These are phyloP conservation scores for Posidonia oceanica DNA, from an alignment of 116 monocot species.

Conservation along the genomic window DNA sequence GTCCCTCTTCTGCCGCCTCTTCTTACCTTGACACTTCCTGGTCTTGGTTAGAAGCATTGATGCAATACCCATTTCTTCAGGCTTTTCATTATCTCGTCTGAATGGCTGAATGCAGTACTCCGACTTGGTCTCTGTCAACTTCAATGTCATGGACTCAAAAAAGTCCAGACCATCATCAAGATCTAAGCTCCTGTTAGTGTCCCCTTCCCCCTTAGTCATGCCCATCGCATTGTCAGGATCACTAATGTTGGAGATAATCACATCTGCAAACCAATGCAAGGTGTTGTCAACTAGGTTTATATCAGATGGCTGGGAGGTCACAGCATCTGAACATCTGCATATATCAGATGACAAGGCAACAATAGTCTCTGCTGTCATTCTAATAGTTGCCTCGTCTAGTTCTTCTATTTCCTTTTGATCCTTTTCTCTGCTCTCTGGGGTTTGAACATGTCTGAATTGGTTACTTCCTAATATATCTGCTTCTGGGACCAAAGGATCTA, in stretches of 20 bases:
- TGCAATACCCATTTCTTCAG: conserved; percentile 15
- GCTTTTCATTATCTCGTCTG: conserved; percentile 2
- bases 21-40: conserved; percentile 31
- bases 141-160: conserved; percentile 49
- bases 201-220: background rate
- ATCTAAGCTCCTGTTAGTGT: conserved; percentile 5
- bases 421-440: background rate
- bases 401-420: background rate
- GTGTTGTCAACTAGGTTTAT: conserved; percentile 1
- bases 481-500: background rate
- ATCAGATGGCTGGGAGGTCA: background rate
- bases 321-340: background rate
- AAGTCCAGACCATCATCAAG: conserved; percentile 27
- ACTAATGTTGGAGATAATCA: conserved; percentile 12
- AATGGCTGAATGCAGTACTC: conserved; percentile 14
- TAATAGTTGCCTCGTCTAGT: conserved; percentile 2
- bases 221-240: background rate
- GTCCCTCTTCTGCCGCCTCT: conserved; percentile 48
- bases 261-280: conserved; percentile 41
- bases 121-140: conserved; percentile 32
- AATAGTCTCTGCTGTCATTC: conserved; percentile 37
- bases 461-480: background rate
- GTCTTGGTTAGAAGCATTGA: conserved; percentile 20
- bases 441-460: background rate
- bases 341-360: conserved; percentile 28